Conservation (phyloP, 768 basidiomycete species). For the Flagelloscypha sp. region DNA sequence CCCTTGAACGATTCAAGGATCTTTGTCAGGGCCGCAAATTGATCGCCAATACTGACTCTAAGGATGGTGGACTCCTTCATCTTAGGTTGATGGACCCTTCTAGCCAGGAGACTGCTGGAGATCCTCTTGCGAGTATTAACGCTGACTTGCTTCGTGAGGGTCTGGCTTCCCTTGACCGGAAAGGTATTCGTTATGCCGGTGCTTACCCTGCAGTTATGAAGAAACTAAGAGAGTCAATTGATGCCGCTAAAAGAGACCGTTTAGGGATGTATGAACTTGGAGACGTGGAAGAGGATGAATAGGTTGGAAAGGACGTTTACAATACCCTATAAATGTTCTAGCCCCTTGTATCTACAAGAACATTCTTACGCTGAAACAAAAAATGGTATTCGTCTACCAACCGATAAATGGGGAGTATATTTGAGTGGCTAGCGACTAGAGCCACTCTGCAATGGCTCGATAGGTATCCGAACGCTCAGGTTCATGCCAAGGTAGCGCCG, state of each 20-base stretch:
- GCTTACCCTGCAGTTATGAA: conserved; percentile 64
- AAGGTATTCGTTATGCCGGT: conserved; percentile 61
- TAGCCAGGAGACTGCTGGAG: conserved; percentile 57
- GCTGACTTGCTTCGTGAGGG: conserved; percentile 87
- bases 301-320: no score
- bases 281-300: conserved; percentile 82
- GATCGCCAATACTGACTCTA: conserved; percentile 91
- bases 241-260: conserved; percentile 64
- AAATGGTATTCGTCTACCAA: no score
- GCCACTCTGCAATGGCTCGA: conserved; percentile 11
- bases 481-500: conserved; percentile 12
- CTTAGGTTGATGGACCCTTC: conserved; percentile 88
- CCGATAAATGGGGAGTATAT: no score
- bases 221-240: conserved; percentile 52
- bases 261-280: conserved; percentile 87
- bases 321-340: no score
- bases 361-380: conserved; percentile 59
- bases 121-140: conserved; percentile 78
- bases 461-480: conserved; percentile 18
- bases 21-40: conserved; percentile 90
- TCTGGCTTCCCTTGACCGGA: conserved; percentile 70
- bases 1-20: conserved; percentile 76
- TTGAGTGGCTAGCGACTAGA: conserved; percentile 1
- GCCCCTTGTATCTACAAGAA: conserved; percentile 90
- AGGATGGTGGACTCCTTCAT: conserved; percentile 70